Evolutionary conservation across 495 filamentous ascomycete species (phyloP), one percentile per base, ranked within the genome.

Genomic region (Neurospora sp.): DNA sequence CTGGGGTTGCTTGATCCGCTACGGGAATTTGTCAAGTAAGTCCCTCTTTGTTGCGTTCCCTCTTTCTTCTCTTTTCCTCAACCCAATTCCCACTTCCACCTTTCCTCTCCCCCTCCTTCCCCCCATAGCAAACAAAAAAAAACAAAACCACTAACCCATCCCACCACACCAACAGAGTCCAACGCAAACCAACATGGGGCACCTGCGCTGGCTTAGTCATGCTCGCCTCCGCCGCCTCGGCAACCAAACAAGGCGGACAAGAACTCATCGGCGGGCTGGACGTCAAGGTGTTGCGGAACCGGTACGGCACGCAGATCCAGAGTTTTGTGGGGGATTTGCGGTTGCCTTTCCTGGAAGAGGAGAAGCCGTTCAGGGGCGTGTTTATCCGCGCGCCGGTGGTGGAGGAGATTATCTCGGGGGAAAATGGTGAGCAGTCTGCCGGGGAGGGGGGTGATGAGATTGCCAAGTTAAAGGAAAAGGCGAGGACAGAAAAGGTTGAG

Each of bases 351-450:
- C 83, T 98, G 4, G 72, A 74, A 31, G 38, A 74, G 7, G 73
- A 75, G 3, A 37, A 69, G 44, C 86, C 90, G 0, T 99, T 97
- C 80, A 86, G 88, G 20, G 92, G 90, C 0, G 91, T 99, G 40
- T 99, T 99, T 80, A 99, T 99, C 73, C 87, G 96, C 1, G 96
- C 96, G 20, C 96, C 96, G 0, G 89, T 98, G 3, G 96, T 99
- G 1, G 94, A 98, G 82, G 90, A 89, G 73, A 83, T 99, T 3
- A 80, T 98, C 0, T 35, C 35, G 27, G 27, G 27, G 27, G 27
- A 27, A 27, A 27, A 27, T 2, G 27, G 27, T 27, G 27, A 27
- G 27, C 27, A 27, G 27, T 27, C 27, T 27, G 27, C 27, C 27
- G 27, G 1, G 27, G 27, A 27, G 27, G 27, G 27, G 27, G 27